Conservation (phyloP, 2,329 filamentous ascomycete species). For the Colletotrichum filicis region DNA sequence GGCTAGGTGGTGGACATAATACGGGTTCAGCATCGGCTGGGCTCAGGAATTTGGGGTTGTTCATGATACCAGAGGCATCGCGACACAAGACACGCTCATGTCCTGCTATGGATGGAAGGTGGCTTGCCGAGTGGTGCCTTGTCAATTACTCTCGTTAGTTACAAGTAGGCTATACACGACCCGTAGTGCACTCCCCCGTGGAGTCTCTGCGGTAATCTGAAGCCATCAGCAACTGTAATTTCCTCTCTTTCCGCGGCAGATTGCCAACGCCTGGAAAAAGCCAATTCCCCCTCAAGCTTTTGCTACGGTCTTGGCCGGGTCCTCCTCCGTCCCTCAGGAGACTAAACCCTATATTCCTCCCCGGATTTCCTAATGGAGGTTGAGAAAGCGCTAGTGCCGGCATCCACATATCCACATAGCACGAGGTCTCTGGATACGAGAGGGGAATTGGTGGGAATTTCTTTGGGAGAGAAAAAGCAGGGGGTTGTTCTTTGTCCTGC, state of each 20-base stretch:
- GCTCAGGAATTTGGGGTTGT: conserved; percentile 11
- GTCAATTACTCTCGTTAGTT: conserved; percentile 25
- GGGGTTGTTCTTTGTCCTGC: neutral
- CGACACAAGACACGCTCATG: neutral
- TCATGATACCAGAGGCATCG: conserved; percentile 32
- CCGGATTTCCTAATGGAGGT: neutral
- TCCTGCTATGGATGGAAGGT: neutral
- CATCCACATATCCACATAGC: neutral
- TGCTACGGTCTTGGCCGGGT: neutral
- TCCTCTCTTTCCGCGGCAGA: neutral
- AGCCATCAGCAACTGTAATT: conserved; percentile 9
- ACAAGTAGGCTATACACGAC: conserved; percentile 1
- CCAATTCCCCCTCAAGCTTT: neutral
- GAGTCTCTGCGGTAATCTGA: conserved; percentile 4
- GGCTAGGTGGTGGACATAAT: conserved; percentile 26
- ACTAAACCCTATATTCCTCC: neutral
- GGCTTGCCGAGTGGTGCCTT: conserved; percentile 6
- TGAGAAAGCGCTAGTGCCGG: conserved; percentile 9
- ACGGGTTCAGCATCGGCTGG: neutral
- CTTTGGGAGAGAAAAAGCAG: neutral
- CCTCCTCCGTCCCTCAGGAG: neutral
- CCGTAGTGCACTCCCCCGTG: neutral
- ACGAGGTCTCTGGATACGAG: neutral
- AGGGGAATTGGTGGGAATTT: neutral
- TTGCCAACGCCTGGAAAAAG: neutral